A percentile compares a stretch with the other conserved stretches of the same genome.
phyloP scores from a whole-genome alignment of 208 protist species.

The Trypanosoma theileri region DNA sequence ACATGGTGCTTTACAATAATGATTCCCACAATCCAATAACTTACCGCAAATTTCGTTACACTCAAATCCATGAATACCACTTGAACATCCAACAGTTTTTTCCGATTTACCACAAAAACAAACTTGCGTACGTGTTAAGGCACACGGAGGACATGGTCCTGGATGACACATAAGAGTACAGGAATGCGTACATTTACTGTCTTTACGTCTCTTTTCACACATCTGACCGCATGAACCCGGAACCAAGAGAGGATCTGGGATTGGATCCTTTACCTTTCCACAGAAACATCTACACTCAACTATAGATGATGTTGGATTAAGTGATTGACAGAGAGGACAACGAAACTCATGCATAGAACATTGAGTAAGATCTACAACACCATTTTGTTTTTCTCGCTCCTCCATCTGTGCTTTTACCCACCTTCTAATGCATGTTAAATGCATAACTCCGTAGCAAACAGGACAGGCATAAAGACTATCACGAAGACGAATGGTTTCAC shows the following conservation, averaged over 20 bases:
- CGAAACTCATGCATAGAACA: constrained; percentile 44
- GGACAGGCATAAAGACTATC: constrained; percentile 63
- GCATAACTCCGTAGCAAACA: constrained; percentile 72
- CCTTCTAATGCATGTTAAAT: constrained; percentile 61
- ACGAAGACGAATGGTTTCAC: constrained; percentile 44
- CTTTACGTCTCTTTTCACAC: constrained; percentile 55
- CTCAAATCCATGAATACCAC: constrained; percentile 63
- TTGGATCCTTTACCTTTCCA: constrained; percentile 61
- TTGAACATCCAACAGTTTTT: constrained; percentile 76
- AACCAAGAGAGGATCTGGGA: constrained; percentile 60
- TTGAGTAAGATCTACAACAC: not conserved
- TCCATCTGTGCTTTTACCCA: constrained; percentile 57
- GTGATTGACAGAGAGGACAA: constrained; percentile 71
- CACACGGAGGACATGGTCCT: constrained; percentile 74
- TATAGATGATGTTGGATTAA: constrained; percentile 25
- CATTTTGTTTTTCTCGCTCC: constrained; percentile 45
- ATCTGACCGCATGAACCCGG: constrained; percentile 77
- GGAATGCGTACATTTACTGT: constrained; percentile 59
- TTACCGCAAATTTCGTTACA: constrained; percentile 75
- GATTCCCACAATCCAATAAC: constrained; percentile 73
- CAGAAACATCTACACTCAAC: constrained; percentile 73
- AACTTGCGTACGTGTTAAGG: constrained; percentile 47
- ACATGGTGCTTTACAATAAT: constrained; percentile 78
- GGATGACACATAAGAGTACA: constrained; percentile 85
- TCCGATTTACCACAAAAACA: constrained; percentile 83